Conservation (phyloP, 768 basidiomycete genomes). For the Mycena crocata region DNA sequence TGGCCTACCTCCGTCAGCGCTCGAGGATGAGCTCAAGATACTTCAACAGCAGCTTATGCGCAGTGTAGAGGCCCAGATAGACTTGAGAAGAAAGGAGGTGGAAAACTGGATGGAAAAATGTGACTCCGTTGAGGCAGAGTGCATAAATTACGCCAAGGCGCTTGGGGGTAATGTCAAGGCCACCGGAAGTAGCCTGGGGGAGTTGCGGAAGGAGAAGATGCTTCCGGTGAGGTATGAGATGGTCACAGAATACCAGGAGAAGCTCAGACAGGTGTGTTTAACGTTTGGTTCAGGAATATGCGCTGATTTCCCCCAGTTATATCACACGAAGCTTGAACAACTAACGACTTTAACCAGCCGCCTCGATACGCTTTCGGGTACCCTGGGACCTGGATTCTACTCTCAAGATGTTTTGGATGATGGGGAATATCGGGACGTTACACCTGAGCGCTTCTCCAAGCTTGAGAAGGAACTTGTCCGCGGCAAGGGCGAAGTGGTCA, state of each 20-base stretch:
- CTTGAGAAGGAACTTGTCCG: constrained; percentile 88
- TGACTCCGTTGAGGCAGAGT: constrained; percentile 69
- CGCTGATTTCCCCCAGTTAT: constrained; percentile 56
- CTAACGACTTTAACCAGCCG: constrained; percentile 77
- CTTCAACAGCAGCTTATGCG: constrained; percentile 81
- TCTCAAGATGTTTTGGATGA: constrained; percentile 63
- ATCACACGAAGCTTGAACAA: constrained; percentile 84
- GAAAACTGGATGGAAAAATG: constrained; percentile 79
- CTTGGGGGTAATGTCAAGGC: constrained; percentile 80
- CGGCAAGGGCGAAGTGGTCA: constrained; percentile 88
- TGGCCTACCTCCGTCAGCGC: constrained; percentile 81
- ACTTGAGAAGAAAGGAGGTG: constrained; percentile 77
- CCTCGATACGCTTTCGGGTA: constrained; percentile 67
- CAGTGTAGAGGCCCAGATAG: constrained; percentile 81
- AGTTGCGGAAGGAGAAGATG: constrained; percentile 77
- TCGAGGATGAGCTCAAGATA: constrained; percentile 81
- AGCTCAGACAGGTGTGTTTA: constrained; percentile 75
- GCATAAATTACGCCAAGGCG: constrained; percentile 73
- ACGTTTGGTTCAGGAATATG: constrained; percentile 1
- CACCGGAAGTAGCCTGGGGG: constrained; percentile 71
- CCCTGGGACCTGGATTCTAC: constrained; percentile 71
- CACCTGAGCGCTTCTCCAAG: constrained; percentile 81
- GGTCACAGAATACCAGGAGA: constrained; percentile 79
- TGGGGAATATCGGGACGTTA: constrained; percentile 72
- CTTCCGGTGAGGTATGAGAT: constrained; percentile 79